Evolutionary conservation across 1,284 basidiomycete genomes (phyloP).

Genomic region (Sporisorium exsertum): DNA sequence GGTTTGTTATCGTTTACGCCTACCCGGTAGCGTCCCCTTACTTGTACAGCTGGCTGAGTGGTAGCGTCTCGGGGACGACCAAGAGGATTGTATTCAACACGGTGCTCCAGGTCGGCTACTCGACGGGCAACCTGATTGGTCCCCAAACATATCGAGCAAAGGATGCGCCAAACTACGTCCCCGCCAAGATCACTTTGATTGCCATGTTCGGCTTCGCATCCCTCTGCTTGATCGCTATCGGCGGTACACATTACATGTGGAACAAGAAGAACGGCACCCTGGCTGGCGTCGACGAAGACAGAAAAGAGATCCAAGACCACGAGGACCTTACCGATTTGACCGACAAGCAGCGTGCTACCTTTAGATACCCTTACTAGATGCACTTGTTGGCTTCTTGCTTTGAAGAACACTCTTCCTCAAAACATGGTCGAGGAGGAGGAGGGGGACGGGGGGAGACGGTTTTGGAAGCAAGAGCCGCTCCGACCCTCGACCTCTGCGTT

Average conservation of each 20-base stretch:
- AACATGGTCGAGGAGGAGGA: neutral
- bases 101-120: conserved; percentile 59
- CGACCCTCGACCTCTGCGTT: neutral
- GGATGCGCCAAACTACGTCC: conserved; percentile 56
- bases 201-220: conserved; percentile 60
- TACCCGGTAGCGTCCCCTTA: conserved; percentile 44
- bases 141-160: conserved; percentile 59
- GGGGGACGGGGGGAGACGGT: neutral
- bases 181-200: conserved; percentile 63
- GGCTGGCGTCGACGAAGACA: conserved; percentile 1
- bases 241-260: conserved; percentile 54
- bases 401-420: too few species aligned
- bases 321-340: conserved; percentile 66
- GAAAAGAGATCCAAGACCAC: conserved; percentile 12
- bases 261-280: conserved; percentile 45
- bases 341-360: conserved; percentile 63
- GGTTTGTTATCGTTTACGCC: conserved; percentile 30
- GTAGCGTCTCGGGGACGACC: conserved; percentile 57
- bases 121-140: conserved; percentile 60
- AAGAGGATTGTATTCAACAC: conserved; percentile 65
- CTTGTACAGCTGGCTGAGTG: conserved; percentile 49
- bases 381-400: neutral
- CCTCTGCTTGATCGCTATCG: conserved; percentile 36
- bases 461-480: neutral
- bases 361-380: conserved; percentile 66